Percentiles rank a stretch among this genome's conserved stretches.
phyloP scores from a whole-genome alignment of 2,329 filamentous ascomycete genomes.

The Sclerotinia glacialis region DNA sequence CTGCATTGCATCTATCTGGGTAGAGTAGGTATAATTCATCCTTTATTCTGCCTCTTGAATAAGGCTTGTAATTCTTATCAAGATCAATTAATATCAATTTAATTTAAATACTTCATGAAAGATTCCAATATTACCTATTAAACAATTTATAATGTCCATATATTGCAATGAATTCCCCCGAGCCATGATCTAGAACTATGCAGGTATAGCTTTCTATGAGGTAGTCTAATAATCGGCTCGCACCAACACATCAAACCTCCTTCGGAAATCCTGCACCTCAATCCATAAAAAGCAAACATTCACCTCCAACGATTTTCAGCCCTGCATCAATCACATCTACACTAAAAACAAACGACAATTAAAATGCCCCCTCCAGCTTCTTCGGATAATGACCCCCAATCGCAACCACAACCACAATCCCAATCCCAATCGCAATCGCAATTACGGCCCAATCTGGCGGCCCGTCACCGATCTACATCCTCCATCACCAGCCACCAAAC shows the following conservation, averaged over 20 bases:
- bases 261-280: slow-evolving; percentile 12
- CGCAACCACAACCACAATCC: slow-evolving; percentile 24
- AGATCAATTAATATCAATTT: slow-evolving; percentile 1
- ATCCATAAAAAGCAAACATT: slow-evolving; percentile 30
- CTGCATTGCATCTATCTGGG: not conserved
- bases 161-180: not conserved
- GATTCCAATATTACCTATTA: not conserved
- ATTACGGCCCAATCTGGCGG: slow-evolving; percentile 26
- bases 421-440: slow-evolving; percentile 24
- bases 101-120: not conserved
- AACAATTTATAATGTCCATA: not conserved
- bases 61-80: not conserved
- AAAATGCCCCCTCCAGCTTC: slow-evolving; percentile 20
- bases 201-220: slow-evolving; percentile 3
- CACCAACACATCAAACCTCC: slow-evolving; percentile 21
- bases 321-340: slow-evolving; percentile 21
- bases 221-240: slow-evolving; percentile 19
- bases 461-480: slow-evolving; percentile 31
- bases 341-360: slow-evolving; percentile 8
- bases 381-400: slow-evolving; percentile 19
- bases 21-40: not conserved
- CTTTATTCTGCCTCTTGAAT: not conserved
- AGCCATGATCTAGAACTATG: slow-evolving; percentile 11
- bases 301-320: slow-evolving; percentile 14
- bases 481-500: slow-evolving; percentile 28